Base-by-base conservation (phyloP, 495 filamentous ascomycete genomes). In the Beverwykella pulmonaria region DNA sequence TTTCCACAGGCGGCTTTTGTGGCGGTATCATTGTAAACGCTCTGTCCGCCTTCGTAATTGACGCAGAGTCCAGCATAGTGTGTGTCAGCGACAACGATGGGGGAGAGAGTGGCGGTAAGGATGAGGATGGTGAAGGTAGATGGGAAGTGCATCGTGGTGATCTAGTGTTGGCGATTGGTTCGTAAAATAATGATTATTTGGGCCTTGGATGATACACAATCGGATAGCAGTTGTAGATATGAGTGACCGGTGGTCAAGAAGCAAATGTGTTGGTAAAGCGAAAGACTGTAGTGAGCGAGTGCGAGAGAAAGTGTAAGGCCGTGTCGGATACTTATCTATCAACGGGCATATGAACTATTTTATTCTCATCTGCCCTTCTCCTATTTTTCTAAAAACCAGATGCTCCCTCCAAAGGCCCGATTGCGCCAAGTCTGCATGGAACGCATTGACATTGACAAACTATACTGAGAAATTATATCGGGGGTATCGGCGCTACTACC, bases 21-120 rank as follows among this genome's bases (percentile, higher is more conserved):
- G 22, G 53, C 53, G 8, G 53, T 30, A 17, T 36, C 29, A 20
- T 57, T 57, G 53, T 57, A 57, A 15, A 57, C 53, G 29, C 15
- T 44, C 22, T 57, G 53, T 12, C 53, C 53, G 30, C 53, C 53
- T 41, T 36, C 53, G 15, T 1, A 36, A 25, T 57, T 32, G 4
- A 57, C 53, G 53, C 53, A 57, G 12, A 57, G 53, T 4, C 30
- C 53, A 7, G 29, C 34, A 25, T 19, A 20, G 30, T 57, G 53
- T 6, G 32, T 27, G 9, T 57, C 53, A 1, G 53, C 53, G 19
- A 20, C 3, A 0, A 39, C 30, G 19, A 57, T 6, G 10, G 53
- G 34, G 22, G 22, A 17, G 15, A 57, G 22, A 14, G 32, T 20
- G 53, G 29, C 20, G 53, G 53, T 25, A 30, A 57, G 27, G 30